phyloP scores from a whole-genome alignment of 2,329 filamentous ascomycete genomes.

The Aspergillus sp. region DNA sequence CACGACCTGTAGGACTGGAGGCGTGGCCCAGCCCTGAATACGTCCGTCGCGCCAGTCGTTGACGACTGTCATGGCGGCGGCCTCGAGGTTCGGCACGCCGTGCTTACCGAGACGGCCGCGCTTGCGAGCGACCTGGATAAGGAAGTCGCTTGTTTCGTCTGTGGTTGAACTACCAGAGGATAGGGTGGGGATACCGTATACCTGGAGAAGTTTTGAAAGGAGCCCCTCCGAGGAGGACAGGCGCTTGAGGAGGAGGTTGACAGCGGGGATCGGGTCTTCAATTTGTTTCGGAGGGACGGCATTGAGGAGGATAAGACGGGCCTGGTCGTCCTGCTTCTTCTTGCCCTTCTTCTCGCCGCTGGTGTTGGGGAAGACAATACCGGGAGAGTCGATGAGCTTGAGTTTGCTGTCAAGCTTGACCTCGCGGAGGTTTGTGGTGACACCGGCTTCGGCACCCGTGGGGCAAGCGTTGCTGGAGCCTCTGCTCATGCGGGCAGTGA shows the following conservation, averaged over 20 bases:
- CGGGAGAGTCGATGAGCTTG: slow-evolving; percentile 88
- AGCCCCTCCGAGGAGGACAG: slow-evolving; percentile 72
- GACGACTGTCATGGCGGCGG: slow-evolving; percentile 88
- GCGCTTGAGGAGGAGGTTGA: slow-evolving; percentile 78
- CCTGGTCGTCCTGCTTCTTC: slow-evolving; percentile 68
- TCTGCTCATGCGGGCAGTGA: slow-evolving; percentile 71
- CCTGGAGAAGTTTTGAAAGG: slow-evolving; percentile 73
- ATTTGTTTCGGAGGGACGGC: slow-evolving; percentile 93
- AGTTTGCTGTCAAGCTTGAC: slow-evolving; percentile 96
- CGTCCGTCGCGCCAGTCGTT: slow-evolving; percentile 96
- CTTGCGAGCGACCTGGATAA: slow-evolving; percentile 93
- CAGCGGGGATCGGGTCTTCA: slow-evolving; percentile 84
- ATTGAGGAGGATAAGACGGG: slow-evolving; percentile 83
- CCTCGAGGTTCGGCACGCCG: slow-evolving; percentile 82
- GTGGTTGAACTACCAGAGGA: slow-evolving; percentile 60
- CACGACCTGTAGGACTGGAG: slow-evolving; percentile 66
- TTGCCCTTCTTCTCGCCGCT: slow-evolving; percentile 51
- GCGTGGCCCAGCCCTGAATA: slow-evolving; percentile 87
- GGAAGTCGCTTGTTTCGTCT: slow-evolving; percentile 83
- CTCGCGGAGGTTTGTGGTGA: slow-evolving; percentile 82
- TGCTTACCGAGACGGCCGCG: slow-evolving; percentile 84
- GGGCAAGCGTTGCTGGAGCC: slow-evolving; percentile 70
- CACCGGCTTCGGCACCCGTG: slow-evolving; percentile 85
- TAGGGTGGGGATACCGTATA: slow-evolving; percentile 82
- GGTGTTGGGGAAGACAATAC: slow-evolving; percentile 83